Evolutionary conservation across 2,329 filamentous ascomycete species (phyloP).

Genomic region (Fusarium pseudonygamai): DNA sequence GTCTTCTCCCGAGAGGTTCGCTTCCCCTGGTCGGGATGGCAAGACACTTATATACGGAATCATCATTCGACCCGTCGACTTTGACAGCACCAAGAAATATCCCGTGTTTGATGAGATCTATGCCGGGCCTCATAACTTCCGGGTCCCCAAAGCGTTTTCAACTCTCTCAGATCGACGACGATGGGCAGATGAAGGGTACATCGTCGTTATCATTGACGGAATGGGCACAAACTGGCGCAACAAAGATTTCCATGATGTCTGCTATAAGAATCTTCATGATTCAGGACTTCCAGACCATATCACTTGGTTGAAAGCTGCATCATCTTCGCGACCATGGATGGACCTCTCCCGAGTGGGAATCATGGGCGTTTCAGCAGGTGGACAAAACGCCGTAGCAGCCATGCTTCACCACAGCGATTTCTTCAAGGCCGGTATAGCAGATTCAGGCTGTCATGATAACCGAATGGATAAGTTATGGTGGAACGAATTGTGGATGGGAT

Average conservation of each 20-base stretch:
- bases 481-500: slow-evolving; percentile 48
- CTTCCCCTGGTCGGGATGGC: slow-evolving; percentile 40
- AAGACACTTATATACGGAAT: slow-evolving; percentile 42
- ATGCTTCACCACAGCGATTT: slow-evolving; percentile 44
- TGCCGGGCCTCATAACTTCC: slow-evolving; percentile 42
- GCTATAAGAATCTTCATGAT: slow-evolving; percentile 45
- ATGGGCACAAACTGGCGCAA: slow-evolving; percentile 47
- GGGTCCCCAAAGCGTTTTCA: slow-evolving; percentile 40
- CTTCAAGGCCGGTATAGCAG: slow-evolving; percentile 42
- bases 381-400: slow-evolving; percentile 42
- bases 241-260: slow-evolving; percentile 45
- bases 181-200: slow-evolving; percentile 44
- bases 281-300: slow-evolving; percentile 45
- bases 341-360: slow-evolving; percentile 43
- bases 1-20: slow-evolving; percentile 38
- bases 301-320: slow-evolving; percentile 43
- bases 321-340: slow-evolving; percentile 42
- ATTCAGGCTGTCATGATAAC: slow-evolving; percentile 46
- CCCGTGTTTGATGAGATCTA: slow-evolving; percentile 45
- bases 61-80: slow-evolving; percentile 40
- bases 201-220: slow-evolving; percentile 45
- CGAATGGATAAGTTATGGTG: slow-evolving; percentile 46
- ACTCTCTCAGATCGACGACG: slow-evolving; percentile 21
- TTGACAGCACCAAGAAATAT: slow-evolving; percentile 40
- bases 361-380: slow-evolving; percentile 45